Percentiles rank a stretch among this genome's conserved stretches.
phyloP scores from a whole-genome alignment of 2,329 filamentous ascomycete species.

The Paecilomyces dactylethromorphus region DNA sequence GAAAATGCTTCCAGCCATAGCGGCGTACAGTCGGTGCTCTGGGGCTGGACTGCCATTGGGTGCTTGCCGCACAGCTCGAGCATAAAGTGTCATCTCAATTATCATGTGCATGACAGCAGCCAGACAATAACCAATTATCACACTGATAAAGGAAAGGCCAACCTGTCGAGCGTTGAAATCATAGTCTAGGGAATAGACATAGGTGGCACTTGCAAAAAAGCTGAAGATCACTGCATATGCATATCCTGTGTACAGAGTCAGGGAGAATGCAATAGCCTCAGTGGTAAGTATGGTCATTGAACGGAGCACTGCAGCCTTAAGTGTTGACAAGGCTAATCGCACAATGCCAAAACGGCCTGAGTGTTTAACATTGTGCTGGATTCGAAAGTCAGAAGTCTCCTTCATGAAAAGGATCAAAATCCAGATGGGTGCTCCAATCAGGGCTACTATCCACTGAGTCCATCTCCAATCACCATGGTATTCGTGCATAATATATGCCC shows the following conservation, averaged over 20 bases:
- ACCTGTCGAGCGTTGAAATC: constrained; percentile 58
- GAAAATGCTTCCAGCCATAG: constrained; percentile 12
- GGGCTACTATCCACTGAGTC: constrained; percentile 65
- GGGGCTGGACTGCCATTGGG: constrained; percentile 4
- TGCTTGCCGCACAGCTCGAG: constrained; percentile 1
- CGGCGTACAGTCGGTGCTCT: constrained; percentile 14
- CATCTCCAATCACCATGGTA: constrained; percentile 59
- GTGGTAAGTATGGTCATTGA: constrained; percentile 58
- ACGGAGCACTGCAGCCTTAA: constrained; percentile 34
- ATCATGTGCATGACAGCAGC: constrained; percentile 24
- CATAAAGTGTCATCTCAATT: constrained; percentile 10
- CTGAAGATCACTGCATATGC: constrained; percentile 74
- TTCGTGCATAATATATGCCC: constrained; percentile 9
- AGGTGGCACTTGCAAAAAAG: constrained; percentile 74
- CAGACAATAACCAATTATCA: constrained; percentile 57
- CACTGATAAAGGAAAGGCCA: constrained; percentile 73
- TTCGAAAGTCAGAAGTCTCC: constrained; percentile 52
- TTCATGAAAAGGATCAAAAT: constrained; percentile 51
- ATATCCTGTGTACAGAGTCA: constrained; percentile 67
- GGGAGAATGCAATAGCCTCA: constrained; percentile 60
- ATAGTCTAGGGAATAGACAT: constrained; percentile 55
- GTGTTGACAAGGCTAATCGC: constrained; percentile 5
- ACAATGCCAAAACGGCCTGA: constrained; percentile 2
- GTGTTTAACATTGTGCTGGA: background rate
- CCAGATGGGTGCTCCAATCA: constrained; percentile 52